Base-by-base conservation (phyloP, 2,329 filamentous ascomycete genomes). In the Fusarium liriodendri region DNA sequence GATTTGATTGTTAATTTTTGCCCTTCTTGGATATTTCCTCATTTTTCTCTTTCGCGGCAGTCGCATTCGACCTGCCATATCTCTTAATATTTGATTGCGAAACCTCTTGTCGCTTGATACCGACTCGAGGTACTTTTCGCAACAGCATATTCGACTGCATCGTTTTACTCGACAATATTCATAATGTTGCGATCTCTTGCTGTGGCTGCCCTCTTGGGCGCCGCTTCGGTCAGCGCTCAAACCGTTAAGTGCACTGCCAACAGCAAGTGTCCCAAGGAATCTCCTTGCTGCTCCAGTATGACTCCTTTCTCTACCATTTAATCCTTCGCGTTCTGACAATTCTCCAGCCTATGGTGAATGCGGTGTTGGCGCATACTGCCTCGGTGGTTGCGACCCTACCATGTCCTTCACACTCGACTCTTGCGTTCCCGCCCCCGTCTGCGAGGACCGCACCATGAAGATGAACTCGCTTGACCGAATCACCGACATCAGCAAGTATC, bases 381-480 rank as follows among this genome's bases (percentile, higher is more conserved):
- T 99, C 22, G 97, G 97, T 78, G 97, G 97, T 73, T 99, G 97
- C 86, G 96, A 98, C 81, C 94, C 95, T 35, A 89, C 91, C 80
- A 92, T 92, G 85, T 98, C 96, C 57, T 93, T 92, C 86, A 90
- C 90, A 14, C 88, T 98, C 77, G 91, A 97, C 76, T 92, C 96
- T 3, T 99, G 97, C 83, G 91, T 94, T 9, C 94, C 97, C 18
- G 92, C 89, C 66, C 96, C 97, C 7, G 89, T 94, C 33, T 99
- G 97, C 87, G 81, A 94, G 86, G 90, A 88, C 82, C 89, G 89
- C 79, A 91, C 88, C 61, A 94, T 94, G 87, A 90, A 88, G 66
- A 94, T 98, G 87, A 87, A 91, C 77, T 90, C 88, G 77, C 87
- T 96, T 71, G 89, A 95, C 80, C 87, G 75, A 42, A 87, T 97